These are phyloP conservation scores for Malassezia dermatis DNA, from an alignment of 1,284 basidiomycete genomes.

Conservation along the genomic window DNA sequence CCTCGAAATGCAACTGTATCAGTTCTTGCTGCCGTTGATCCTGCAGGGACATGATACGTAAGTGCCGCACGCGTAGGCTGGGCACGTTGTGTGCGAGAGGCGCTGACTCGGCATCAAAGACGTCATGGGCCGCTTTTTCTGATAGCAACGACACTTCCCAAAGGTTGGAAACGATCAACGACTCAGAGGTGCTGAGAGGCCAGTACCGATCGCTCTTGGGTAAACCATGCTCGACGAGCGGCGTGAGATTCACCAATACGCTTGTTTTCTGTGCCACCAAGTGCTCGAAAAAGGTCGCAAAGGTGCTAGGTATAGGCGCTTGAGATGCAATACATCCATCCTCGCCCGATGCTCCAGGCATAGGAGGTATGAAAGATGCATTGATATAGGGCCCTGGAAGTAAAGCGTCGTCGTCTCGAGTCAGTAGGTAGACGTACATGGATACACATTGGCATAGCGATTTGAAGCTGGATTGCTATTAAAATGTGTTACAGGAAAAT, in stretches of 20 bases:
- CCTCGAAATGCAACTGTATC: slow-evolving; percentile 61
- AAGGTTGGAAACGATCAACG: neutral
- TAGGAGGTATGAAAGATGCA: slow-evolving; percentile 28
- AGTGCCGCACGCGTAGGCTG: neutral
- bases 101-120: slow-evolving; percentile 5
- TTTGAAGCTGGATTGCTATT: neutral
- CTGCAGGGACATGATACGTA: neutral
- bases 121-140: neutral
- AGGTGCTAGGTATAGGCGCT: slow-evolving; percentile 83
- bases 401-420: slow-evolving; percentile 27
- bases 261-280: slow-evolving; percentile 17
- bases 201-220: slow-evolving; percentile 41
- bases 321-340: slow-evolving; percentile 77
- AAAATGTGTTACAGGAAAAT: neutral
- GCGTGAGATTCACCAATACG: slow-evolving; percentile 42
- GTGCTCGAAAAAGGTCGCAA: slow-evolving; percentile 62
- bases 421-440: slow-evolving; percentile 3
- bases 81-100: slow-evolving; percentile 15
- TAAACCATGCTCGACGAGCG: slow-evolving; percentile 27
- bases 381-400: slow-evolving; percentile 33
- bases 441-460: slow-evolving; percentile 14
- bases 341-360: slow-evolving; percentile 38
- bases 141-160: neutral
- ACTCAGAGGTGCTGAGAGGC: slow-evolving; percentile 25
- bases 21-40: slow-evolving; percentile 38